Evolutionary conservation across 2,329 filamentous ascomycete species (phyloP).

Genomic region (Fonsecaea pedrosoi): DNA sequence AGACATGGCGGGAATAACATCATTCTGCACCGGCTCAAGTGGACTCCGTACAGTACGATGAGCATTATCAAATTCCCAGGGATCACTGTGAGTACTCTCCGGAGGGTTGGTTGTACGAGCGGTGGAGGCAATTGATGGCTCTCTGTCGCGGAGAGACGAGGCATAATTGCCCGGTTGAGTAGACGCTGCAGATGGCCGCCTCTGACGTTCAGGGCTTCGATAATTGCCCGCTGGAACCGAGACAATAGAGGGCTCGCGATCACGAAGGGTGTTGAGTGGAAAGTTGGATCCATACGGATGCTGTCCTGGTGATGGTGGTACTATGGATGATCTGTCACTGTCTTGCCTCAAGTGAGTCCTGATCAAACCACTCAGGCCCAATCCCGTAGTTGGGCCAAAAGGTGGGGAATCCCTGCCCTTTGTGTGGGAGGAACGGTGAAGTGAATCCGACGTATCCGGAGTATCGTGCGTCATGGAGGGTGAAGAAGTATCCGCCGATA

Average conservation of each 20-base stretch:
- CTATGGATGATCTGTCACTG: conserved; percentile 82
- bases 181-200: conserved; percentile 40
- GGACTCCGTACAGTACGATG: conserved; percentile 44
- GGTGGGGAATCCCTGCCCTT: conserved; percentile 73
- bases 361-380: conserved; percentile 79
- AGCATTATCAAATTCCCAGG: conserved; percentile 62
- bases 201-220: conserved; percentile 18
- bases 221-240: conserved; percentile 6
- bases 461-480: conserved; percentile 30
- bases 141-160: conserved; percentile 23
- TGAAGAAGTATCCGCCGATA: conserved; percentile 28
- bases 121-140: conserved; percentile 44
- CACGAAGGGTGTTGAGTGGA: conserved; percentile 8
- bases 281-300: conserved; percentile 9
- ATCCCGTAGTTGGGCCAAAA: conserved; percentile 64
- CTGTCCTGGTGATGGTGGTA: conserved; percentile 53
- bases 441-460: conserved; percentile 29
- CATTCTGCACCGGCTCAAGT: conserved; percentile 24
- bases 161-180: conserved; percentile 11
- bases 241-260: conserved; percentile 39
- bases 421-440: conserved; percentile 24
- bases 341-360: conserved; percentile 81
- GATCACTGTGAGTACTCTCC: conserved; percentile 59
- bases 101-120: conserved; percentile 53
- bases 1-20: conserved; percentile 42